Base-by-base conservation (phyloP, 306 rosid species). In the Clitoria ternatea region DNA sequence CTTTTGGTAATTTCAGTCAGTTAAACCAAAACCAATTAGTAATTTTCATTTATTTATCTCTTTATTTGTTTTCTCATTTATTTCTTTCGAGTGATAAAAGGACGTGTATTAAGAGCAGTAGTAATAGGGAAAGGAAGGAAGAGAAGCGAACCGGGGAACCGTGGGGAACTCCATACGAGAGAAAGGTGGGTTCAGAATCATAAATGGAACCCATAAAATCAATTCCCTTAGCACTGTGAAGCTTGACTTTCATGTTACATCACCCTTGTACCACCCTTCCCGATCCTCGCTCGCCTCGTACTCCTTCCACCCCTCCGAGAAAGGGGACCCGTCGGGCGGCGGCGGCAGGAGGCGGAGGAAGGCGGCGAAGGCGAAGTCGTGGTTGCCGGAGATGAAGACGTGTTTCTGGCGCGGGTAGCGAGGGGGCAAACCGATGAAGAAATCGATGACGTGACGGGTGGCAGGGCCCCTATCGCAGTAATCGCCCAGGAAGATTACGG, bases 401-500 rank as follows among this genome's bases (percentile, higher is more conserved):
- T 85, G 96, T n/a, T 40, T 84, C 81, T 94, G 95, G 7, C 72
- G 8, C 0, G 98, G 97, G 81, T 89, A 85, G 2, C 24, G 59
- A 22, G 87, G 44, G 5, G 92, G 95, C 8, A 94, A 60, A 4
- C 69, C 4, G 12, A 82, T 35, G 45, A 94, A 89, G 78, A 84
- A 94, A 37, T 90, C 96, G 44, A 91, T 66, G 11, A 89, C 92
- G 7, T 81, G 48, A 11, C 83, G 83, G n/a, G 96, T 85, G 48
- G 84, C 62, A 0, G 88, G 87, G 6, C 96, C 99, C 2, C 96
- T 75, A 81, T 94, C 95, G 83, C 97, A 91, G 87, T 89, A 94
- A 60, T 94, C 99, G 19, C 97, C 97, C 5, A 94, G 56, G 95
- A 94, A 94, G 82, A 91, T 89, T 9, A 91, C 61, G 18, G 83